Evolutionary conservation across 2,329 filamentous ascomycete genomes (phyloP), one percentile per base, ranked within the genome.

Genomic region (Aspergillus pseudoviridinutans): DNA sequence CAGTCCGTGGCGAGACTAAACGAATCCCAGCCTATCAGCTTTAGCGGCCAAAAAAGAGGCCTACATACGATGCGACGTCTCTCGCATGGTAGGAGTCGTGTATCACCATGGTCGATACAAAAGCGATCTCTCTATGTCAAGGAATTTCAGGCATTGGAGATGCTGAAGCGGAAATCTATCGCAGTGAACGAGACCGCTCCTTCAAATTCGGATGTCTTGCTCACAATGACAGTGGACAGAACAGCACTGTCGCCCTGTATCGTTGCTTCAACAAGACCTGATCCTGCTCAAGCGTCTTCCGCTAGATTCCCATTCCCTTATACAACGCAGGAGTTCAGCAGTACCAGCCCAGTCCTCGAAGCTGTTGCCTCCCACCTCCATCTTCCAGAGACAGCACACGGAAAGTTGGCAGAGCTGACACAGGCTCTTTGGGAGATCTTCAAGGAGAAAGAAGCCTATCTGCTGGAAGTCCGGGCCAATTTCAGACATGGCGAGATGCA

Each of bases 191-290:
- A 74, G 49, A 66, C 77, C 55, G 67, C 74, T 1, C 66, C 71
- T 42, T 68, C 68, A 10, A 65, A 69, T 2, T 71, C 74, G 2
- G 74, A 78, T 32, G 78, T 80, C 57, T 82, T 85, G 49, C 67
- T 92, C 10, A 84, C 83, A 41, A 79, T 92, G 54, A 84, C 84
- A 4, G 78, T 91, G 51, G 86, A 90, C 70, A 83, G 89, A 51
- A 80, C 81, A 12, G 78, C 80, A 17, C 78, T 83, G 51, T 83
- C 79, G 8, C 88, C 88, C 2, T 87, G 85, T 66, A 81, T 92
- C 49, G 78, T 88, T 57, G 82, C 81, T 9, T 84, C 87, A 1
- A 80, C 84, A 4, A 79, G 76, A 7, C 72, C 78, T 3, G 68
- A 79, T 7, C 75, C 76, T 22, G 66, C 77, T n/a, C 70, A 77